Conservation (phyloP, 805 yeast genomes). For the Monosporozyma solicola region DNA sequence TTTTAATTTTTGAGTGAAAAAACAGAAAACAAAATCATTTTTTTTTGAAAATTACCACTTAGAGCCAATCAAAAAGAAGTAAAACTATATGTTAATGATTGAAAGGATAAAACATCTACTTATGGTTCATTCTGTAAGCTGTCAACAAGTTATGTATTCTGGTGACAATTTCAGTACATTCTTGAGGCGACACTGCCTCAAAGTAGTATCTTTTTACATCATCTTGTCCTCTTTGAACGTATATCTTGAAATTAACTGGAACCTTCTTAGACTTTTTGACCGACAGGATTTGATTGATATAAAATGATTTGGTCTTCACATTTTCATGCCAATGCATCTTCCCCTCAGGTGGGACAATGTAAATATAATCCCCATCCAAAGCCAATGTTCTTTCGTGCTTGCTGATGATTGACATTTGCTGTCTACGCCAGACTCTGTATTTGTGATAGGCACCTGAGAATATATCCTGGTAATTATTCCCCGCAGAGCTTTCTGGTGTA, state of each 20-base stretch:
- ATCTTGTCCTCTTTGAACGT: constrained; percentile 51
- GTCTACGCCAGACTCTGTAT: constrained; percentile 83
- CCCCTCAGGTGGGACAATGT: constrained; percentile 71
- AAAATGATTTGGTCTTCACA: constrained; percentile 80
- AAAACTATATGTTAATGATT: background rate
- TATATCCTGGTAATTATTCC: constrained; percentile 22
- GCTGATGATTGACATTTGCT: constrained; percentile 67
- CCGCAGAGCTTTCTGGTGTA: constrained; percentile 10
- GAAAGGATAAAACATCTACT: constrained; percentile 4
- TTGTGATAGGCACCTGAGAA: constrained; percentile 58
- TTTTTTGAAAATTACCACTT: background rate
- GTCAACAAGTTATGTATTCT: constrained; percentile 51
- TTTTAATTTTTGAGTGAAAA: background rate
- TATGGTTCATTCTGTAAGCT: constrained; percentile 41
- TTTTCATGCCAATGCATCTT: constrained; percentile 65
- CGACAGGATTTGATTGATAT: constrained; percentile 64
- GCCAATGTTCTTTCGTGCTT: constrained; percentile 77
- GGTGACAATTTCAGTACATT: constrained; percentile 68
- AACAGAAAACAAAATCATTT: background rate
- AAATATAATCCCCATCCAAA: constrained; percentile 90
- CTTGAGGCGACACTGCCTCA: constrained; percentile 56
- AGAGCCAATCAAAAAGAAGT: background rate
- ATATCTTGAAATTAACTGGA: constrained; percentile 73
- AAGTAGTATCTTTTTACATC: constrained; percentile 79
- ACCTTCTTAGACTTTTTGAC: constrained; percentile 70